A percentile compares a stretch with the other conserved stretches of the same genome.
Evolutionary conservation across 805 yeast genomes (phyloP).

Genomic region (Kuraishia hungarica): DNA sequence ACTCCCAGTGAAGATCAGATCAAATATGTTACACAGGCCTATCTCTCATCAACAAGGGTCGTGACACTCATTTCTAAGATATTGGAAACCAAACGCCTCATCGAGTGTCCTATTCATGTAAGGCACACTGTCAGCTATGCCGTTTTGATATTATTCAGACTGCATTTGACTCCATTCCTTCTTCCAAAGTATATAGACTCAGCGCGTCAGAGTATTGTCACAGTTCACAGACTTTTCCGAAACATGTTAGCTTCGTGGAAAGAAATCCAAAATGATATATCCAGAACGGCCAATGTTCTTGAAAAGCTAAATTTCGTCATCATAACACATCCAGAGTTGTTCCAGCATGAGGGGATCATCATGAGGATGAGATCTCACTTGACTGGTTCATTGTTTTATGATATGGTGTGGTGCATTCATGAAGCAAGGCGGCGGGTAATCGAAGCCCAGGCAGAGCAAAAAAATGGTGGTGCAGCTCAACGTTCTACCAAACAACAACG

Average conservation of each 20-base stretch:
- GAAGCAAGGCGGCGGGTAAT: conserved; percentile 76
- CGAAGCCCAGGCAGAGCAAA: conserved; percentile 14
- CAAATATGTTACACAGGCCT: conserved; percentile 74
- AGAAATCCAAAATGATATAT: conserved; percentile 80
- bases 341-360: conserved; percentile 68
- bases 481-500: neutral
- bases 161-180: conserved; percentile 71
- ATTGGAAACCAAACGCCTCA: conserved; percentile 58
- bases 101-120: conserved; percentile 79
- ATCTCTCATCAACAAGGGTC: conserved; percentile 70
- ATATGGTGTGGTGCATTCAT: conserved; percentile 88
- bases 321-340: conserved; percentile 79
- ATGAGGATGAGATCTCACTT: conserved; percentile 86
- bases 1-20: conserved; percentile 84
- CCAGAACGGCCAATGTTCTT: conserved; percentile 83
- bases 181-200: conserved; percentile 73
- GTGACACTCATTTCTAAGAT: conserved; percentile 70
- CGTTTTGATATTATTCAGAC: conserved; percentile 68
- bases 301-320: conserved; percentile 84
- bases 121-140: conserved; percentile 82
- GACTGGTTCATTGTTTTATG: conserved; percentile 86
- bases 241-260: conserved; percentile 91
- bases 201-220: conserved; percentile 87
- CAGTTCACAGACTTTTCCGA: conserved; percentile 80
- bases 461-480: neutral